Base-by-base conservation (phyloP, 2,329 filamentous ascomycete genomes). In the Trichoderma oligosporum region DNA sequence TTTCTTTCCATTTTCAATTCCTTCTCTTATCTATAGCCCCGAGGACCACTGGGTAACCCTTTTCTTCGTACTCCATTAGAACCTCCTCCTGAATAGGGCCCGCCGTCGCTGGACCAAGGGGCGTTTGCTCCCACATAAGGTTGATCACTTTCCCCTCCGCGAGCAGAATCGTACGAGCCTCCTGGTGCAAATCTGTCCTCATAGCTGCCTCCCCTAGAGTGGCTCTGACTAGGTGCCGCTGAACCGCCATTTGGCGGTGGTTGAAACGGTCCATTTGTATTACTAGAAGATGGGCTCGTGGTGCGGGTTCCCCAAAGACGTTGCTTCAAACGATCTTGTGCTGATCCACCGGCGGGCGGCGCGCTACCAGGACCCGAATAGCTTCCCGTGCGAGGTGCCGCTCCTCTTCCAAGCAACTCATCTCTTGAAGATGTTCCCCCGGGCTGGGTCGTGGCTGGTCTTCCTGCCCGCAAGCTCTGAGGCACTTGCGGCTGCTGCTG, bases 321-420 rank as follows among this genome's bases (percentile, higher is more conserved):
- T 66, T 91, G 89, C 68, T 91, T 89, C 64, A 97, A 76, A 64
- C 89, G 80, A 65, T 96, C 89, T 74, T 95, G 89, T 49, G 91
- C 91, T 48, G 68, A 70, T 31, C 58, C 67, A 61, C 65, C 62
- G 65, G 70, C 67, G 61, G 64, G 66, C 9, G 66, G 69, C 20
- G 65, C 62, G 24, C 65, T 71, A 27, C 47, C 60, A 4, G 67
- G 64, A 39, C 71, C 82, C 75, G 94, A 89, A 68, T 91, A 89
- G 67, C 87, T 93, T 12, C 87, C 89, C 14, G 81, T 81, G 54
- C 87, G 77, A 7, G 89, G 87, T 56, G 91, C 73, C 31, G 87
- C 84, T 52, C 33, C 25, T 9, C 87, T 74, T 39, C 81, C 77
- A 60, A 78, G 71, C 39, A 73, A 62, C 20, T 73, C 71, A 1